Evolutionary conservation across 768 basidiomycete species (phyloP).

Genomic region (Termitomyces sp.): DNA sequence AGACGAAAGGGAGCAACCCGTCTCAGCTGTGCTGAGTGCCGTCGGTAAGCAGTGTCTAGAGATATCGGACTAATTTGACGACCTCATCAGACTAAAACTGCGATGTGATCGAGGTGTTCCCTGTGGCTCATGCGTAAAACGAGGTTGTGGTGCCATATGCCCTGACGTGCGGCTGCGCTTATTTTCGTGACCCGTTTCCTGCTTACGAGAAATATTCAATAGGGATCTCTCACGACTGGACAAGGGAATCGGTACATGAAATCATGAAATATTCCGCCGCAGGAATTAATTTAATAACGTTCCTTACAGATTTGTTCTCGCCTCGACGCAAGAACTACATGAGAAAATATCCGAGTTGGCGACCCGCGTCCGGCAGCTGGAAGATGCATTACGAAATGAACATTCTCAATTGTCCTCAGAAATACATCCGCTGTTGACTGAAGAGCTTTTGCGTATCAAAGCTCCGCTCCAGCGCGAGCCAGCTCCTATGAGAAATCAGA

Average conservation of each 20-base stretch:
- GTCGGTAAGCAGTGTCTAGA: slow-evolving; percentile 41
- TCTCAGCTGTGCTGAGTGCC: slow-evolving; percentile 76
- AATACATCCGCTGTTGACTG: slow-evolving; percentile 60
- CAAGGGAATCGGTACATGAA: slow-evolving; percentile 72
- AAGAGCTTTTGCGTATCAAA: slow-evolving; percentile 72
- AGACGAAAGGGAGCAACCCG: slow-evolving; percentile 70
- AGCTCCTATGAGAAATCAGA: slow-evolving; percentile 33
- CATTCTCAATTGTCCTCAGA: slow-evolving; percentile 57
- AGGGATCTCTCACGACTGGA: slow-evolving; percentile 77
- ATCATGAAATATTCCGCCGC: slow-evolving; percentile 9
- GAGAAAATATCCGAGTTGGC: slow-evolving; percentile 77
- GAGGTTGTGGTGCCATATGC: slow-evolving; percentile 77
- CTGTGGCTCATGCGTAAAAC: slow-evolving; percentile 77
- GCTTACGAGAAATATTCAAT: slow-evolving; percentile 2
- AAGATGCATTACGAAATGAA: slow-evolving; percentile 60
- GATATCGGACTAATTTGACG: slow-evolving; percentile 2
- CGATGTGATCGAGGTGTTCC: slow-evolving; percentile 75
- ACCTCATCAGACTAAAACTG: slow-evolving; percentile 48
- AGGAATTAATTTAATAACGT: slow-evolving; percentile 3
- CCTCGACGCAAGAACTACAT: slow-evolving; percentile 75
- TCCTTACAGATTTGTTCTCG: slow-evolving; percentile 63
- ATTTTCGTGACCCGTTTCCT: background rate
- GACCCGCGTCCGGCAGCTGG: slow-evolving; percentile 69
- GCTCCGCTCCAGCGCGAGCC: slow-evolving; percentile 70
- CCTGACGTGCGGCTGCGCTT: slow-evolving; percentile 50